Evolutionary conservation across 2,329 filamentous ascomycete species (phyloP).

Genomic region (Penicillium carneum): DNA sequence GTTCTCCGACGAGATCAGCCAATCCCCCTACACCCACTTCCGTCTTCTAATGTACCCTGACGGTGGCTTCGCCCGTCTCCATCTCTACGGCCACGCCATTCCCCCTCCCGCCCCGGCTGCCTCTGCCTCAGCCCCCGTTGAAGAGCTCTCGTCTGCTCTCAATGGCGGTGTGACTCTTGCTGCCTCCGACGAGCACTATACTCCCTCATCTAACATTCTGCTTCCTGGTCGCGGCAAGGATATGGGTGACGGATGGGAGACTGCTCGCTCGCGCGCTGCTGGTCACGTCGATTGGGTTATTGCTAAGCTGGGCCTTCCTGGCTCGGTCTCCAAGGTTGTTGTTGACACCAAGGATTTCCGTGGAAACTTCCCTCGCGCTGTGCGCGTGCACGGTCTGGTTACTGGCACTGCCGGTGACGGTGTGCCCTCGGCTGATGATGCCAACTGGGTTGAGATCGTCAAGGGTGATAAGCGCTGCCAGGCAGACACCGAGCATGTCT

Average conservation of each 20-base stretch:
- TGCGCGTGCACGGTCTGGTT: constrained; percentile 50
- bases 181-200: constrained; percentile 54
- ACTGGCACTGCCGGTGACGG: constrained; percentile 19
- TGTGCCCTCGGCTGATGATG: constrained; percentile 45
- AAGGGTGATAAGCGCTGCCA: constrained; percentile 48
- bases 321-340: constrained; percentile 48
- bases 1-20: constrained; percentile 34
- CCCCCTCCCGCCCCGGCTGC: constrained; percentile 37
- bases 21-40: constrained; percentile 52
- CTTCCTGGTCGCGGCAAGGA: constrained; percentile 54
- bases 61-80: constrained; percentile 54
- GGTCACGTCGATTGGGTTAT: constrained; percentile 55
- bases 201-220: constrained; percentile 50
- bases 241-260: constrained; percentile 58
- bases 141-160: constrained; percentile 53
- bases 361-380: constrained; percentile 54
- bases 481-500: constrained; percentile 53
- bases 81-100: constrained; percentile 54
- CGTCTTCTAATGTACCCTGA: constrained; percentile 57
- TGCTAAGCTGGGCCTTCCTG: constrained; percentile 50
- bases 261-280: constrained; percentile 48
- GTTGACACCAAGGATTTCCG: constrained; percentile 57
- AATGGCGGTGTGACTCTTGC: constrained; percentile 50
- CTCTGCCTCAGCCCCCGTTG: constrained; percentile 26
- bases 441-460: constrained; percentile 49